A percentile compares a stretch with the other conserved stretches of the same genome.
Evolutionary conservation across 75 land plant species (phyloP).

Genomic region (Pseudotsuga menziesii): DNA sequence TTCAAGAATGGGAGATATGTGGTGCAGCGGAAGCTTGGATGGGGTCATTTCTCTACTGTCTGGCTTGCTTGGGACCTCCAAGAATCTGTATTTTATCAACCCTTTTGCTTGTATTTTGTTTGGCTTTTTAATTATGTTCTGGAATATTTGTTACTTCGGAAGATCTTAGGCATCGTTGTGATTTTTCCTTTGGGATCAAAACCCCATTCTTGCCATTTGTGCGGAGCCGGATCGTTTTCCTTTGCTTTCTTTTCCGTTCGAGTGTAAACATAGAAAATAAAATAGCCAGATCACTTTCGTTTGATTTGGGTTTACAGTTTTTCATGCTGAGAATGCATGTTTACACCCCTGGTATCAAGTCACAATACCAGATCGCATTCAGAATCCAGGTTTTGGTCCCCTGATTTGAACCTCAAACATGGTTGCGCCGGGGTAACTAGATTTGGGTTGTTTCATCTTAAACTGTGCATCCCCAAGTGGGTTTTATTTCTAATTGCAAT

Average conservation of each 20-base stretch:
- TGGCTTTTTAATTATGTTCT: background rate
- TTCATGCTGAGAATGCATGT: too few species aligned
- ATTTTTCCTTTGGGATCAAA: too few species aligned
- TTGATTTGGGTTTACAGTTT: background rate
- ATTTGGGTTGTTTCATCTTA: background rate
- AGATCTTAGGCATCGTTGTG: background rate
- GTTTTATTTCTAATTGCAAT: background rate
- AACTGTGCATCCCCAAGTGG: background rate
- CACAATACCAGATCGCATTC: background rate
- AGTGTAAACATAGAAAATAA: too few species aligned
- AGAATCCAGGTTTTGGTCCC: background rate
- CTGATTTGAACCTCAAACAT: background rate
- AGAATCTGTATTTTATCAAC: slow-evolving; percentile 9
- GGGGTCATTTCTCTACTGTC: slow-evolving; percentile 93
- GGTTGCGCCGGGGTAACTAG: background rate
- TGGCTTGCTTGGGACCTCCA: slow-evolving; percentile 91
- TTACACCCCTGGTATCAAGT: too few species aligned
- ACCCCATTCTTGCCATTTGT: background rate
- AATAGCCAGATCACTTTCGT: background rate
- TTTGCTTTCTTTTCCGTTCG: too few species aligned
- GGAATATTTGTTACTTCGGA: background rate
- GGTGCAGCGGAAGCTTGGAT: slow-evolving; percentile 86
- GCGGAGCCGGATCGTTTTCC: too few species aligned
- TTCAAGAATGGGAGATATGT: slow-evolving; percentile 68
- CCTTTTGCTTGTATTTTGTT: too few species aligned